These are phyloP conservation scores for Tilletia walkeri DNA, from an alignment of 1,284 basidiomycete species.

Conservation along the genomic window DNA sequence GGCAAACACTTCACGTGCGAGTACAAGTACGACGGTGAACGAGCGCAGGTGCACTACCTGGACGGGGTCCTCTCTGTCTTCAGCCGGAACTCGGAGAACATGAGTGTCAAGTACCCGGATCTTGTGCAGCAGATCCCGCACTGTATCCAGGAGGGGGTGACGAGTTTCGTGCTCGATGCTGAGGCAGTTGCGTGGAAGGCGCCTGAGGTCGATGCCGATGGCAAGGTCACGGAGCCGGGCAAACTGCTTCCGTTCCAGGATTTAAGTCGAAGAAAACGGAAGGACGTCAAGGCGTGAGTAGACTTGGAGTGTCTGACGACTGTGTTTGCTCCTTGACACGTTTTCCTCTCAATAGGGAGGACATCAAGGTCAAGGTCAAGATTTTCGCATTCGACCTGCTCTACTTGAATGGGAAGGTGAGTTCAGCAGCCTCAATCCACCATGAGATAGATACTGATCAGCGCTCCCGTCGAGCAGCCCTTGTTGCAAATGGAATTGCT, in stretches of 20 bases:
- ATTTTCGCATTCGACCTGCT: constrained; percentile 94
- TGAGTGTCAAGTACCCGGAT: constrained; percentile 99
- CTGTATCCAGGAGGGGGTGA: constrained; percentile 65
- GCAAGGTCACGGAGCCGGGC: constrained; percentile 48
- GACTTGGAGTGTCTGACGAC: background rate
- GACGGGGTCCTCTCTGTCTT: constrained; percentile 70
- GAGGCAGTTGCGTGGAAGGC: constrained; percentile 95
- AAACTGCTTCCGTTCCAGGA: constrained; percentile 95
- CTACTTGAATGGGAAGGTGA: constrained; percentile 79
- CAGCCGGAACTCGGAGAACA: constrained; percentile 96
- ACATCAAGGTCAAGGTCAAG: constrained; percentile 92
- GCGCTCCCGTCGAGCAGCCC: constrained; percentile 9
- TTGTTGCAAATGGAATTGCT: constrained; percentile 27
- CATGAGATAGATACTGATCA: background rate
- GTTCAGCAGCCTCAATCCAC: constrained; percentile 59
- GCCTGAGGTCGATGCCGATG: constrained; percentile 52
- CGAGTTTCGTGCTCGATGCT: constrained; percentile 88
- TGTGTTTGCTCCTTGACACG: background rate
- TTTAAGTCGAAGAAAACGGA: constrained; percentile 87
- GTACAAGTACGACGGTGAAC: constrained; percentile 99
- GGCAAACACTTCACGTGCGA: constrained; percentile 95
- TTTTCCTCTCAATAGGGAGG: constrained; percentile 60
- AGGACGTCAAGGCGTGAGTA: constrained; percentile 78
- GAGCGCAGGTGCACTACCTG: constrained; percentile 67
- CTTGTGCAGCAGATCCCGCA: constrained; percentile 85